Base-by-base conservation (phyloP, 805 yeast genomes). In the Grigorovia humatica region DNA sequence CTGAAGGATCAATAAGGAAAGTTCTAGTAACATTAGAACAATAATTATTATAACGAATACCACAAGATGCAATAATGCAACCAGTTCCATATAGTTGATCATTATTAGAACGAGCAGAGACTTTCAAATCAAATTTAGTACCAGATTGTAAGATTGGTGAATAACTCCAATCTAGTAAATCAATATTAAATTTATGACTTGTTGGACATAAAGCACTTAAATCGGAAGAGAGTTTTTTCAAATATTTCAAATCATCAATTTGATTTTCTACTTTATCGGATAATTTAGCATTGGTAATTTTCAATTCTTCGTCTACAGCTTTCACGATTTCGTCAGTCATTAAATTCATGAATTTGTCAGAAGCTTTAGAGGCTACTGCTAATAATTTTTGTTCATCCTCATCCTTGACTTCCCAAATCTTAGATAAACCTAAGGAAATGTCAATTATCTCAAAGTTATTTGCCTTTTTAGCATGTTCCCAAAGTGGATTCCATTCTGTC, bases 131-230 rank as follows among this genome's bases (percentile, higher is more conserved):
- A 63, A 82, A 90, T 51, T 81, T 80, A 40, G 88, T 88, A 51
- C 95, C 95, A 59, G 95, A 84, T 70, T 88, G 95, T 50, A 89
- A 77, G 49, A 89, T 86, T 30, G 98, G 97, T 51, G 89, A 81
- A 67, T 87, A 88, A 57, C 95, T 86, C 96, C 97, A 91, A 66
- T 91, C 98, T 19, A 91, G 70, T 56, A 81, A 78, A 55, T 79
- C 81, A 5, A 83, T 73, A 61, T 88, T 95, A 55, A 89, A 84
- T 51, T 85, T 91, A 38, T 77, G 72, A 46, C 85, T 83, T 8
- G 58, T 23, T 9, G 69, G 68, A 42, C 65, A 59, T 41, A 64
- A 50, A 8, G 52, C 45, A n/a, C 63, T 56, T 19, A 78, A 57
- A 52, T 75, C 74, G 57, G 78, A 77, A 60, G 81, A 79, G 60